Conservation (phyloP, 2,329 filamentous ascomycete genomes). For the Chaetomium olivaceum region DNA sequence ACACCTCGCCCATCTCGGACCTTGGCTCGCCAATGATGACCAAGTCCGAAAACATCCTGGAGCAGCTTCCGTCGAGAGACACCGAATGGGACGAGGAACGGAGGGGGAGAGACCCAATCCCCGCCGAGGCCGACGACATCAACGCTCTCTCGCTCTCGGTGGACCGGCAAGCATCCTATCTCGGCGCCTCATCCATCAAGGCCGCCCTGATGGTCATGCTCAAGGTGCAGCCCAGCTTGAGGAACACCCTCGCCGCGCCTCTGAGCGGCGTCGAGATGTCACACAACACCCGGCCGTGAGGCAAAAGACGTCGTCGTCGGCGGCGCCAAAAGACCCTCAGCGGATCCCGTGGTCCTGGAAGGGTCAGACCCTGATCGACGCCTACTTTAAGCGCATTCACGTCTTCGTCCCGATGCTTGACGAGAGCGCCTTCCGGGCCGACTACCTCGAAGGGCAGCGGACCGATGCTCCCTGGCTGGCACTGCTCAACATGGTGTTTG, state of each 20-base stretch:
- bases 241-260: constrained; percentile 48
- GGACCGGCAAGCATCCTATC: constrained; percentile 64
- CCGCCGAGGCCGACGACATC: constrained; percentile 68
- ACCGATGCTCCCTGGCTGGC: constrained; percentile 71
- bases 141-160: constrained; percentile 64
- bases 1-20: constrained; percentile 51
- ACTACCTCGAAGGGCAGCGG: constrained; percentile 62
- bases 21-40: constrained; percentile 52
- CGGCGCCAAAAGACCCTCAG: constrained; percentile 49
- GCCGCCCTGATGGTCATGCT: constrained; percentile 72
- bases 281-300: constrained; percentile 47
- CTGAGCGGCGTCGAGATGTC: constrained; percentile 50
- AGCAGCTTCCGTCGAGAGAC: constrained; percentile 67
- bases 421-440: constrained; percentile 67
- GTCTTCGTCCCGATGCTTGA: constrained; percentile 73
- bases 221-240: constrained; percentile 53
- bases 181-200: constrained; percentile 74
- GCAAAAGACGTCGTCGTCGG: constrained; percentile 41
- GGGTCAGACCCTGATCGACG: constrained; percentile 68
- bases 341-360: constrained; percentile 61
- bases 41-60: constrained; percentile 57
- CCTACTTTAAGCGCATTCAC: constrained; percentile 74
- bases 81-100: constrained; percentile 68
- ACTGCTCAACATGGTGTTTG: constrained; percentile 74
- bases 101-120: constrained; percentile 55